These are phyloP conservation scores for Mortierella alpina DNA, from an alignment of 192 early-diverging fungal genomes.

Conservation along the genomic window DNA sequence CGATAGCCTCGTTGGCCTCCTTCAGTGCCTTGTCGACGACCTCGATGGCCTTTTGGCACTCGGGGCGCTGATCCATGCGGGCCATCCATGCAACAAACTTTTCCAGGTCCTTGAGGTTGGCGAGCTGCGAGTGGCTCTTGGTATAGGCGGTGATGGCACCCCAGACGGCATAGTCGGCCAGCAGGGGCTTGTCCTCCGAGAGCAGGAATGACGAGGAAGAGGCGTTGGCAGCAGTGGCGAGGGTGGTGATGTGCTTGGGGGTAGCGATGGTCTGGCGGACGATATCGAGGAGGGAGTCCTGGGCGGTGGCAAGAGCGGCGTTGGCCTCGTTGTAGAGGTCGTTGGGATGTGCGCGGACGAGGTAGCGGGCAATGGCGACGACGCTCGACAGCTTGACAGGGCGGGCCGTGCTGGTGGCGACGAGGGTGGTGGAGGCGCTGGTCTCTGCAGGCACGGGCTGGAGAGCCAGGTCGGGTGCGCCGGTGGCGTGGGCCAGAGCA, in stretches of 20 bases:
- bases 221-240: conserved; percentile 44
- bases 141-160: conserved; percentile 51
- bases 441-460: conserved; percentile 20
- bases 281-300: conserved; percentile 45
- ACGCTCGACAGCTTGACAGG: conserved; percentile 36
- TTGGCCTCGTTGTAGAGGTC: conserved; percentile 41
- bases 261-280: conserved; percentile 48
- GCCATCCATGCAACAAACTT: conserved; percentile 40
- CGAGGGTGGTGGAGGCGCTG: conserved; percentile 17
- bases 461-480: conserved; percentile 24
- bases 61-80: conserved; percentile 37
- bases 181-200: conserved; percentile 35
- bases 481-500: conserved; percentile 31
- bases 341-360: conserved; percentile 29
- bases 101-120: conserved; percentile 40
- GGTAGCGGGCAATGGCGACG: conserved; percentile 43
- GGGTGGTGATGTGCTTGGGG: conserved; percentile 49
- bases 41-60: conserved; percentile 35
- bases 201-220: conserved; percentile 34
- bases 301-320: conserved; percentile 7
- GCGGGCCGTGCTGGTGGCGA: not conserved
- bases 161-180: conserved; percentile 56
- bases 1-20: conserved; percentile 24
- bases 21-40: conserved; percentile 34
- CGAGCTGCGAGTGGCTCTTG: conserved; percentile 40